Evolutionary conservation across 2,329 filamentous ascomycete genomes (phyloP).

Genomic region (Pseudocercospora fijiensis): DNA sequence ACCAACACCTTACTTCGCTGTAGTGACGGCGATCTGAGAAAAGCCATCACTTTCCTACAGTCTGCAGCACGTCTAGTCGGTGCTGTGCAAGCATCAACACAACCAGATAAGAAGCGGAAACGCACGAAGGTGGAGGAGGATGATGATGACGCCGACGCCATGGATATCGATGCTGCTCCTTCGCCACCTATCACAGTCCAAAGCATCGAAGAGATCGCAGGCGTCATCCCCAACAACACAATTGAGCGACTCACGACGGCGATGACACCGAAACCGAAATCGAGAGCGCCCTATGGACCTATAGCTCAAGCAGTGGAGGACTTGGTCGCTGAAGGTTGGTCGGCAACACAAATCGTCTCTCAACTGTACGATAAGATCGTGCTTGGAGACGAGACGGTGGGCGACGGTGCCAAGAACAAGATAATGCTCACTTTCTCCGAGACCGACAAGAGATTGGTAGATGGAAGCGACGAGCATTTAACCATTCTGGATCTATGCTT

Average conservation of each 20-base stretch:
- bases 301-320: conserved; percentile 81
- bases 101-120: conserved; percentile 40
- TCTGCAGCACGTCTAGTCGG: conserved; percentile 88
- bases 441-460: conserved; percentile 87
- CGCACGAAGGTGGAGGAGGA: conserved; percentile 60
- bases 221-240: conserved; percentile 77
- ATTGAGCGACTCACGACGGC: conserved; percentile 70
- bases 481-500: conserved; percentile 82
- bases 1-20: conserved; percentile 81
- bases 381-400: conserved; percentile 73
- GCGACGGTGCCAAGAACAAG: conserved; percentile 83
- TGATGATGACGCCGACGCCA: conserved; percentile 61
- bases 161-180: conserved; percentile 45
- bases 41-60: conserved; percentile 94
- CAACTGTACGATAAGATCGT: conserved; percentile 84
- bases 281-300: conserved; percentile 61
- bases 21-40: conserved; percentile 90
- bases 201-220: conserved; percentile 90
- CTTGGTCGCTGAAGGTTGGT: conserved; percentile 95
- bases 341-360: conserved; percentile 79
- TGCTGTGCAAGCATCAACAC: conserved; percentile 45
- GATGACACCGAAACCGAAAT: conserved; percentile 64
- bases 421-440: conserved; percentile 90
- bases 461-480: conserved; percentile 93
- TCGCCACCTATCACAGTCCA: conserved; percentile 63